These are phyloP conservation scores for Chaetothyriales sp. DNA, from an alignment of 2,329 filamentous ascomycete species.

Conservation along the genomic window DNA sequence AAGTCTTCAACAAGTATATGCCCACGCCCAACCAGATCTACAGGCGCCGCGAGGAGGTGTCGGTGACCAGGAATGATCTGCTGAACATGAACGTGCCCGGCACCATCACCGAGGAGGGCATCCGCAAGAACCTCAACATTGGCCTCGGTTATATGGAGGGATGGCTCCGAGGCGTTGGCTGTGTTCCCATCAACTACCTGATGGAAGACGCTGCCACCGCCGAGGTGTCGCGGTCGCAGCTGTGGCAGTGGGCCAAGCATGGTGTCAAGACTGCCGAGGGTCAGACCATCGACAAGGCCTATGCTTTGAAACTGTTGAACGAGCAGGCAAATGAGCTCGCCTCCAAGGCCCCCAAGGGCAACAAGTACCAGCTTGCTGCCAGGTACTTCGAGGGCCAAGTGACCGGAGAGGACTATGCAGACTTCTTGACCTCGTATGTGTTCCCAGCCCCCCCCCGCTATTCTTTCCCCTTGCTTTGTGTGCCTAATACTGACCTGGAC, in stretches of 20 bases:
- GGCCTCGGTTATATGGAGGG: constrained; percentile 97
- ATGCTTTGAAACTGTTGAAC: constrained; percentile 69
- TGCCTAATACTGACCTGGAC: constrained; percentile 8
- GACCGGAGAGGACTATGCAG: constrained; percentile 92
- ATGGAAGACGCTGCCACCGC: constrained; percentile 98
- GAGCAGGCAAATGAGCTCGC: constrained; percentile 68
- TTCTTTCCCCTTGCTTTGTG: constrained; percentile 10
- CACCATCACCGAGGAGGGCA: constrained; percentile 79
- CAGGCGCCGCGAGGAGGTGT: constrained; percentile 74
- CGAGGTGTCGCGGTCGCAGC: constrained; percentile 82
- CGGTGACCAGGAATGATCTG: constrained; percentile 73
- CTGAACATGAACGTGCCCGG: constrained; percentile 98
- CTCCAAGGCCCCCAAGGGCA: constrained; percentile 62
- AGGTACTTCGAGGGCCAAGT: constrained; percentile 89
- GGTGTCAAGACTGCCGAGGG: constrained; percentile 65
- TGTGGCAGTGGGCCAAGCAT: constrained; percentile 88
- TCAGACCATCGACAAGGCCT: constrained; percentile 84
- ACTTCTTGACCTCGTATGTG: constrained; percentile 75
- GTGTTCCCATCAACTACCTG: constrained; percentile 91
- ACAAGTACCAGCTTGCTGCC: constrained; percentile 80
- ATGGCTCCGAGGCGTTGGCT: constrained; percentile 87
- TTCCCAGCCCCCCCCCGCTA: constrained; percentile 1
- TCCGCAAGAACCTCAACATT: constrained; percentile 95
- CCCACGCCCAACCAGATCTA: constrained; percentile 95
- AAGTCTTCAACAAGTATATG: constrained; percentile 97